These are phyloP conservation scores for Striga asiatica DNA, from an alignment of 257 asterid species.

Conservation along the genomic window DNA sequence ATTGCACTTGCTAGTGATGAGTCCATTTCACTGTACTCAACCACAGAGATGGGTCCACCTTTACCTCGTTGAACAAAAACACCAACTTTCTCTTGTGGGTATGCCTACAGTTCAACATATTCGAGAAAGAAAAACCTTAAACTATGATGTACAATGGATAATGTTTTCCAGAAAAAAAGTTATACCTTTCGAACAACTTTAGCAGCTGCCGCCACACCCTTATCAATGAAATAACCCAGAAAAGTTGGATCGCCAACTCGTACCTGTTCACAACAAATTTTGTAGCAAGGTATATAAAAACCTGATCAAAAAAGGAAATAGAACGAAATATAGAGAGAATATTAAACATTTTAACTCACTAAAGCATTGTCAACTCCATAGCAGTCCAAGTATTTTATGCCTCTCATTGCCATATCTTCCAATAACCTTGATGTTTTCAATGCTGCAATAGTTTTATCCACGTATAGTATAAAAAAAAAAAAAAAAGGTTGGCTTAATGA, in stretches of 20 bases:
- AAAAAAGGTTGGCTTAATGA: constrained; percentile 1
- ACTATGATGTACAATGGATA: neutral
- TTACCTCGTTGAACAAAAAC: constrained; percentile 89
- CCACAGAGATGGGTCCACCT: constrained; percentile 91
- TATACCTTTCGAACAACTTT: constrained; percentile 69
- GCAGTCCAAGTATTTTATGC: constrained; percentile 82
- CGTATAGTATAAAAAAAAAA: no score
- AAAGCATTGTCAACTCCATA: constrained; percentile 97
- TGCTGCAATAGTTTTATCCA: constrained; percentile 39
- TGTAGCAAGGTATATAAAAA: neutral
- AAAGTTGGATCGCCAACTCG: constrained; percentile 97
- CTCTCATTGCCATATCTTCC: constrained; percentile 88
- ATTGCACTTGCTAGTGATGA: constrained; percentile 58
- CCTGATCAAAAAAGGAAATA: neutral
- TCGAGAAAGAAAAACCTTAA: constrained; percentile 2
- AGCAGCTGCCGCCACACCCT: constrained; percentile 81
- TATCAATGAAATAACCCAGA: constrained; percentile 90
- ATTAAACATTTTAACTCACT: constrained; percentile 42
- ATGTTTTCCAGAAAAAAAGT: neutral
- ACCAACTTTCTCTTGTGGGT: constrained; percentile 98
- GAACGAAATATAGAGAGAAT: constrained; percentile 7
- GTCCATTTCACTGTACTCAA: constrained; percentile 88
- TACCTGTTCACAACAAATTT: constrained; percentile 44
- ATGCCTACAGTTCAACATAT: constrained; percentile 38
- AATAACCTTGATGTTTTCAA: constrained; percentile 61